phyloP scores from a whole-genome alignment of 768 basidiomycete species.

The Lentinula lateritia region DNA sequence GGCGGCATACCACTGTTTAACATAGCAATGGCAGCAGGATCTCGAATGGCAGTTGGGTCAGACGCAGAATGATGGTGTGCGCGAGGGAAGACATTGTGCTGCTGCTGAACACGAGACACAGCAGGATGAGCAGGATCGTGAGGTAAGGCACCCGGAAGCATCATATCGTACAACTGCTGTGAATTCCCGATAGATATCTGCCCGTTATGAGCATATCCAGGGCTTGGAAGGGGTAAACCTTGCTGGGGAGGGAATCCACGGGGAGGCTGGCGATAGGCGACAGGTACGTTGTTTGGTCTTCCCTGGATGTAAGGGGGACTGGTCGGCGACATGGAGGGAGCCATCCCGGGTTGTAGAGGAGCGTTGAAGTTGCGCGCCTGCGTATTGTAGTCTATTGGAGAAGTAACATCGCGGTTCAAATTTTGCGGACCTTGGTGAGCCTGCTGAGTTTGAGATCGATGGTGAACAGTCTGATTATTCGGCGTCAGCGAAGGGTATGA shows the following conservation, averaged over 20 bases:
- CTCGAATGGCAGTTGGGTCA: constrained; percentile 73
- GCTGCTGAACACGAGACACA: constrained; percentile 74
- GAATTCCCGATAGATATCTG: constrained; percentile 69
- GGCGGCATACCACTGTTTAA: constrained; percentile 52
- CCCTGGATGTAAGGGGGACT: constrained; percentile 42
- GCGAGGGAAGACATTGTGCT: constrained; percentile 66
- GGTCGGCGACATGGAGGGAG: constrained; percentile 22
- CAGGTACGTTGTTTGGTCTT: constrained; percentile 41
- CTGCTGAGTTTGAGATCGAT: constrained; percentile 46
- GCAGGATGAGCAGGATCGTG: constrained; percentile 56
- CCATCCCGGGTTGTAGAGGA: constrained; percentile 31
- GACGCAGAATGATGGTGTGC: constrained; percentile 82
- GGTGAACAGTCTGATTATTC: constrained; percentile 38
- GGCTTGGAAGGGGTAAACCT: constrained; percentile 40
- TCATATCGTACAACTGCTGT: constrained; percentile 80
- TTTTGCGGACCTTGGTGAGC: constrained; percentile 27
- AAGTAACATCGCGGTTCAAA: constrained; percentile 34
- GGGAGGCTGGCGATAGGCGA: constrained; percentile 56
- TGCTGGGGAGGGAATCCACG: constrained; percentile 56
- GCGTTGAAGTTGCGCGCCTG: constrained; percentile 54
- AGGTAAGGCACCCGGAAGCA: constrained; percentile 42
- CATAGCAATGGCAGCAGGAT: constrained; percentile 61
- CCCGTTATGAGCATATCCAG: constrained; percentile 55
- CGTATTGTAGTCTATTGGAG: constrained; percentile 44
- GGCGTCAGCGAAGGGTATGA: constrained; percentile 67